These are phyloP conservation scores for Zymoseptoria tritici DNA, from an alignment of 2,329 filamentous ascomycete genomes.

Conservation along the genomic window DNA sequence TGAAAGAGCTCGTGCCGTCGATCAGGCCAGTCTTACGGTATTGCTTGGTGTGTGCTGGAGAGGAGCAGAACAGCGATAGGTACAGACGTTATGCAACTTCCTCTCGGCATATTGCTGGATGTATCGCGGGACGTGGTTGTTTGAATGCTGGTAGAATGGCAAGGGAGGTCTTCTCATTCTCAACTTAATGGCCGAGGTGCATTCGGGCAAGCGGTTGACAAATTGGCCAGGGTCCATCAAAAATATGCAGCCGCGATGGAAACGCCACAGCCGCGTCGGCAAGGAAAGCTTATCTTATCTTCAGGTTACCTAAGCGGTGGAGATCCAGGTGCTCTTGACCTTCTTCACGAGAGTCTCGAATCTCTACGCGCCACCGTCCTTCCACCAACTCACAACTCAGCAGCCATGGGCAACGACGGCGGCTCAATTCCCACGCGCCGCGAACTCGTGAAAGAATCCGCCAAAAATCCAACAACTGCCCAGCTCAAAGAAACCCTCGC, in stretches of 20 bases:
- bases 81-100: not conserved
- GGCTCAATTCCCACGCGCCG: constrained; percentile 90
- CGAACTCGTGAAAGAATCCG: constrained; percentile 91
- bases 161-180: not conserved
- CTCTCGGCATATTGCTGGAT: not conserved
- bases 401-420: constrained; percentile 87
- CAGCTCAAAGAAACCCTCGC: constrained; percentile 83
- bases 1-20: not conserved
- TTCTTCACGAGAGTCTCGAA: too few species aligned
- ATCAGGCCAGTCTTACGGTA: not conserved
- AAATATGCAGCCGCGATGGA: not conserved
- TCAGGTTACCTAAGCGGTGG: not conserved
- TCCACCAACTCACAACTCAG: not conserved
- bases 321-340: not conserved
- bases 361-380: too few species aligned
- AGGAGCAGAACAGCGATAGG: not conserved
- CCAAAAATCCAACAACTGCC: constrained; percentile 70
- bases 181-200: not conserved
- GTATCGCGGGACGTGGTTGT: not conserved
- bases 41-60: not conserved
- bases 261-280: not conserved
- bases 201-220: not conserved
- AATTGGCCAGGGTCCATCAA: not conserved
- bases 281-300: not conserved
- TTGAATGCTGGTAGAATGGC: not conserved